Conservation (phyloP, 208 protist genomes). For the Endotrypanum monterogeii region DNA sequence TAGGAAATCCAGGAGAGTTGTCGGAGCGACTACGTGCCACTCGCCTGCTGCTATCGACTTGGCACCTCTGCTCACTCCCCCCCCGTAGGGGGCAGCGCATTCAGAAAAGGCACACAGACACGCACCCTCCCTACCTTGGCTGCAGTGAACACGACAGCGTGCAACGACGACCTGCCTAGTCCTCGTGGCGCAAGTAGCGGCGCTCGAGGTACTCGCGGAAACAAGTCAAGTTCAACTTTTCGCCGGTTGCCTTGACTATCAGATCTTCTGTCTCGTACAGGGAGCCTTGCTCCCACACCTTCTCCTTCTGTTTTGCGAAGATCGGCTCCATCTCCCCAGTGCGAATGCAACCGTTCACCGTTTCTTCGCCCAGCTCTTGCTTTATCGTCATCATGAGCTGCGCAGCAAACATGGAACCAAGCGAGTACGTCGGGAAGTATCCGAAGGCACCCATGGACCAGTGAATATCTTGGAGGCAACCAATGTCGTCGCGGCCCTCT, state of each 20-base stretch:
- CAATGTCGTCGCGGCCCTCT: constrained; percentile 68
- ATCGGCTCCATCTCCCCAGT: constrained; percentile 67
- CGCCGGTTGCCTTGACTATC: constrained; percentile 74
- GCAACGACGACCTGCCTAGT: constrained; percentile 1
- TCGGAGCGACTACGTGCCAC: background rate
- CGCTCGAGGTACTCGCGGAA: constrained; percentile 82
- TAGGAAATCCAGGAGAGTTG: background rate
- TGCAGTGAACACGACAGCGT: background rate
- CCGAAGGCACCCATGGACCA: constrained; percentile 70
- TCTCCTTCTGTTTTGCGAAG: constrained; percentile 74
- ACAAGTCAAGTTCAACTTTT: constrained; percentile 77
- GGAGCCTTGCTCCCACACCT: constrained; percentile 68
- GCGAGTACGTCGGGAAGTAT: constrained; percentile 90
- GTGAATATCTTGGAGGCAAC: constrained; percentile 92
- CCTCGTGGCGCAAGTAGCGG: constrained; percentile 72
- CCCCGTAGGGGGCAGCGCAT: background rate
- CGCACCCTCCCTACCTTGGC: background rate
- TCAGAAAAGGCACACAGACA: background rate
- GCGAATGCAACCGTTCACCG: constrained; percentile 52
- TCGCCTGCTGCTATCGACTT: background rate
- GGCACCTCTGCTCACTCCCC: too few species aligned
- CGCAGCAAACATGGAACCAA: constrained; percentile 81
- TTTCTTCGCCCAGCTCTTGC: constrained; percentile 59
- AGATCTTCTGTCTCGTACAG: constrained; percentile 78
- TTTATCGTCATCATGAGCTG: constrained; percentile 78